These are phyloP conservation scores for Rhodotorula taiwanensis DNA, from an alignment of 768 basidiomycete species.

Conservation along the genomic window DNA sequence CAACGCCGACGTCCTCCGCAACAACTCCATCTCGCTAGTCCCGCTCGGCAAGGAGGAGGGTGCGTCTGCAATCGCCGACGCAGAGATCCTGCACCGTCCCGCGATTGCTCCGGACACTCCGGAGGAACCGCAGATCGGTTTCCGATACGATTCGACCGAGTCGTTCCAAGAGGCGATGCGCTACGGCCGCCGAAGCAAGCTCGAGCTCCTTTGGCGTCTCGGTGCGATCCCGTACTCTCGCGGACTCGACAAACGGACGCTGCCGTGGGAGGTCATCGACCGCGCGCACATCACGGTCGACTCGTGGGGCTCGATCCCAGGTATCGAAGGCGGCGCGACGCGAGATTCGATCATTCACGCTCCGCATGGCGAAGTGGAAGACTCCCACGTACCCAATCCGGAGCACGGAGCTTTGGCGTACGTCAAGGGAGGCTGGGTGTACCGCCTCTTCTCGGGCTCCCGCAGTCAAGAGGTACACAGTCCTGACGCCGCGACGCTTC, in stretches of 20 bases:
- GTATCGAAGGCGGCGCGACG: slow-evolving; percentile 20
- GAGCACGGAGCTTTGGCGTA: slow-evolving; percentile 29
- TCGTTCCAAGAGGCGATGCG: slow-evolving; percentile 41
- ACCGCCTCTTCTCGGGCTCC: slow-evolving; percentile 41
- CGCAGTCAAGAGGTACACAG: slow-evolving; percentile 37
- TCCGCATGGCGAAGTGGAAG: slow-evolving; percentile 20
- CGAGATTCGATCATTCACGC: slow-evolving; percentile 22
- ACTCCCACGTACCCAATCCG: slow-evolving; percentile 12
- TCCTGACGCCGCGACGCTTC: slow-evolving; percentile 33
- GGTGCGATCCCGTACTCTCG: slow-evolving; percentile 42
- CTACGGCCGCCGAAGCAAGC: slow-evolving; percentile 42
- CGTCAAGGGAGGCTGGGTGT: slow-evolving; percentile 41
- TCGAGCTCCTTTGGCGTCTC: slow-evolving; percentile 42
- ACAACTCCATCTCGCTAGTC: slow-evolving; percentile 34
- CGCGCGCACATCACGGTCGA: slow-evolving; percentile 37
- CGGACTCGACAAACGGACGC: slow-evolving; percentile 36
- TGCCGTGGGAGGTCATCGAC: slow-evolving; percentile 42
- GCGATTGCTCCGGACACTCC: slow-evolving; percentile 35
- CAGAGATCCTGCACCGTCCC: slow-evolving; percentile 22
- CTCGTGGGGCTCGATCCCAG: slow-evolving; percentile 37
- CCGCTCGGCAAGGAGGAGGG: slow-evolving; percentile 25
- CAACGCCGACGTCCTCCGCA: slow-evolving; percentile 37
- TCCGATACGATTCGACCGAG: slow-evolving; percentile 41
- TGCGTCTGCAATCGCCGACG: slow-evolving; percentile 25
- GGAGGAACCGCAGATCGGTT: slow-evolving; percentile 43